Evolutionary conservation across 2,329 filamentous ascomycete species (phyloP).

Genomic region (Nectriaceae sp.): DNA sequence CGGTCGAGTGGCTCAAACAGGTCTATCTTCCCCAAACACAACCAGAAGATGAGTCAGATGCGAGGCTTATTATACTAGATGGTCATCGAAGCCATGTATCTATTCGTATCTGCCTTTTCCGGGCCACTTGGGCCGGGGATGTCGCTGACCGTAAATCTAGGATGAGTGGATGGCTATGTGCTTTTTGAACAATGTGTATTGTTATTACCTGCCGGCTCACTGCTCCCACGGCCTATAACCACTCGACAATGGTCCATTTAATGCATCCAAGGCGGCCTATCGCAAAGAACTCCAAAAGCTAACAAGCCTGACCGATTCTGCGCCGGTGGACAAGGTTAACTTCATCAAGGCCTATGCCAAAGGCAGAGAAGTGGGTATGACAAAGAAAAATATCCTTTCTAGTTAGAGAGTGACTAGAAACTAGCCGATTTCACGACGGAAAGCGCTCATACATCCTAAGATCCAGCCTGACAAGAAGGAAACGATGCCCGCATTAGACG

Average conservation of each 20-base stretch:
- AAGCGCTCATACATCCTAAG: not conserved
- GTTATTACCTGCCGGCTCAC: conserved; percentile 7
- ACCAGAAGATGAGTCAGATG: no score
- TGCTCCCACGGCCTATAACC: conserved; percentile 8
- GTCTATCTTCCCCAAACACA: conserved; percentile 6
- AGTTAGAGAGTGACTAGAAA: not conserved
- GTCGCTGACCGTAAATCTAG: no score
- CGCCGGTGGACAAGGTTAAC: conserved; percentile 8
- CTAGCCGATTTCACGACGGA: conserved; percentile 1
- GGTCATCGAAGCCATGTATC: no score
- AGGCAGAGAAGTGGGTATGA: conserved; percentile 9
- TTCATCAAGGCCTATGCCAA: conserved; percentile 14
- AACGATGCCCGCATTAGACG: no score
- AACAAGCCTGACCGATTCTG: conserved; percentile 7
- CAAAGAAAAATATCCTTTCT: not conserved
- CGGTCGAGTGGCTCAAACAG: conserved; percentile 5
- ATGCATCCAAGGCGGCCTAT: conserved; percentile 9
- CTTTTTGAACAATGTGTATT: conserved; percentile 8
- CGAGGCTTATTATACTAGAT: conserved; percentile 11
- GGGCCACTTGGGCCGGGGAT: no score
- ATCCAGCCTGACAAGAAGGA: not conserved
- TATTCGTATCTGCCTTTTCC: no score
- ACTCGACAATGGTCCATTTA: conserved; percentile 8
- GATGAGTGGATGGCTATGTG: no score
- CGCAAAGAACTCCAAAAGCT: conserved; percentile 7